Evolutionary conservation across 1,284 basidiomycete species (phyloP).

Genomic region (Baeospora myosura): DNA sequence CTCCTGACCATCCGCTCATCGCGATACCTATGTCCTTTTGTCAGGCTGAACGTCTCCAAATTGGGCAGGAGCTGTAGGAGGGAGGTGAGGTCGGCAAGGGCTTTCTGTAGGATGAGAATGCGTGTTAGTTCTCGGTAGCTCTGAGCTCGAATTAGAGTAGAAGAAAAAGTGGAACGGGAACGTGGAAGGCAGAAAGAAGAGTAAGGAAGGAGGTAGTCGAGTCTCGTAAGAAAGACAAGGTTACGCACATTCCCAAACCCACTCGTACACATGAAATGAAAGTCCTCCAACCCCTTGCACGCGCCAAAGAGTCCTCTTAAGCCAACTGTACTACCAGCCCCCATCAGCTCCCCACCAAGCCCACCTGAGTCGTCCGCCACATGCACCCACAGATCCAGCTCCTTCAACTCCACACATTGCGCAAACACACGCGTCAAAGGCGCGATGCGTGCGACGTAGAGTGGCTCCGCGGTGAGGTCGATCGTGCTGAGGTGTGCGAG

Average conservation of each 20-base stretch:
- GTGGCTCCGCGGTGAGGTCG: conserved; percentile 39
- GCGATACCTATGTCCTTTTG: conserved; percentile 36
- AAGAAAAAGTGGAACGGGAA: not conserved
- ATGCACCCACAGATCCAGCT: conserved; percentile 37
- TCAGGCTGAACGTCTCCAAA: conserved; percentile 18
- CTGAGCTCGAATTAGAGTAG: not conserved
- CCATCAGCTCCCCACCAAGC: conserved; percentile 27
- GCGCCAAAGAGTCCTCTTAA: conserved; percentile 10
- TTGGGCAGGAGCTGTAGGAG: conserved; percentile 5
- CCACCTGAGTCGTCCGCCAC: conserved; percentile 25
- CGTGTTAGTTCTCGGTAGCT: not conserved
- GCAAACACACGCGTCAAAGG: conserved; percentile 26
- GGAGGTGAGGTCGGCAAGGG: conserved; percentile 5
- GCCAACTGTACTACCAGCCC: too few species aligned
- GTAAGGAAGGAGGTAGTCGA: too few species aligned
- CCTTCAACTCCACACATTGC: conserved; percentile 28
- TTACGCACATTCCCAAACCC: conserved; percentile 29
- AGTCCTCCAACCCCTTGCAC: conserved; percentile 30
- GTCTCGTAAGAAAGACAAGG: not conserved
- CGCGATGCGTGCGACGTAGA: conserved; percentile 27
- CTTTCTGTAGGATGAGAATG: conserved; percentile 7
- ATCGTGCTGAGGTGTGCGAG: conserved; percentile 30
- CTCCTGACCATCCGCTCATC: conserved; percentile 36
- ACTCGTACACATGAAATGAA: conserved; percentile 43
- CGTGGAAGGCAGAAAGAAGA: not conserved